These are phyloP conservation scores for Talaromyces sp. DNA, from an alignment of 2,329 filamentous ascomycete species.

Conservation along the genomic window DNA sequence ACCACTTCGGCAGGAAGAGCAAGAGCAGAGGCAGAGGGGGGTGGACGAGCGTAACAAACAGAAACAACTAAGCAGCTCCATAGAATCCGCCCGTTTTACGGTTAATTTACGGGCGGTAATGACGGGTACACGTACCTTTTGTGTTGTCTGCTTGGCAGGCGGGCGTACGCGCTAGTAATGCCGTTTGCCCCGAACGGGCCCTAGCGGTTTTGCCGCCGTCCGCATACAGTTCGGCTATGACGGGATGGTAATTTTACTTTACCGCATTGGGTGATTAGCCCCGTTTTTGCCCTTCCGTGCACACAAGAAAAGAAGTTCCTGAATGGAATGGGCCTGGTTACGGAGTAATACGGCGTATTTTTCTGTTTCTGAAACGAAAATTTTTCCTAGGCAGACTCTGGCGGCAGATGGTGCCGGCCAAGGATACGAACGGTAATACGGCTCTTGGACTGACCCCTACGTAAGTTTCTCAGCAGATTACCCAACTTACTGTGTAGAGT, in stretches of 20 bases:
- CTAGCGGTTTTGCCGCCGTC: constrained; percentile 11
- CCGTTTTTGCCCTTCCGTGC: constrained; percentile 11
- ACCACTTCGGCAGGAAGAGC: constrained; percentile 24
- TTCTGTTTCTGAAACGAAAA: neutral
- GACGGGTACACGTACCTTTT: neutral
- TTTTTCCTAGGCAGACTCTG: neutral
- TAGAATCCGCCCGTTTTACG: constrained; percentile 16
- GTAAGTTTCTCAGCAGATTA: neutral
- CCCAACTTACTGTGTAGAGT: too few relatives aligned
- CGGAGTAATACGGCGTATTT: neutral
- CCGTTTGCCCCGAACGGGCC: neutral
- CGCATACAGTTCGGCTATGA: constrained; percentile 19
- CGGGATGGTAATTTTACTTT: constrained; percentile 17
- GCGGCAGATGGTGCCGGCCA: constrained; percentile 14
- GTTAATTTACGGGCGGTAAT: constrained; percentile 1
- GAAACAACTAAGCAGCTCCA: constrained; percentile 9
- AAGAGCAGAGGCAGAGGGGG: neutral
- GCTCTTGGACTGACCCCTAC: neutral
- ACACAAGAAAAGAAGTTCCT: constrained; percentile 2
- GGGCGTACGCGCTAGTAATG: neutral
- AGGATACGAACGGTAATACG: neutral
- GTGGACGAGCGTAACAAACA: constrained; percentile 10
- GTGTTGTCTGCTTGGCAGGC: neutral
- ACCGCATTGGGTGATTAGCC: constrained; percentile 4
- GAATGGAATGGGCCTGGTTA: neutral